Base-by-base conservation (phyloP, 805 yeast genomes). In the Yarrowia phangngaensis region DNA sequence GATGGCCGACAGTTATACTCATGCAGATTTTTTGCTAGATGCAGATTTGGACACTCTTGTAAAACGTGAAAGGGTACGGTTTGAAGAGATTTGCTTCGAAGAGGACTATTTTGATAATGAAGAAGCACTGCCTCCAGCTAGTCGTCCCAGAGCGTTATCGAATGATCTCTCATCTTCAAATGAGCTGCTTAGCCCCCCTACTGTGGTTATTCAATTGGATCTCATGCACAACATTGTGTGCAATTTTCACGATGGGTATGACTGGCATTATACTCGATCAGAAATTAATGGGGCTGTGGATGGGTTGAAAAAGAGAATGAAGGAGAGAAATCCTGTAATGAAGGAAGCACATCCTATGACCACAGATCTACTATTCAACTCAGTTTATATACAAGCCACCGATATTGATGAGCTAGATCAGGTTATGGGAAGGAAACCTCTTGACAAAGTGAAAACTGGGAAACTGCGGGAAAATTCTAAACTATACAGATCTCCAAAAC, bases 191-290 rank as follows among this genome's bases (percentile, higher is more conserved):
- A 35, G 30, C 3, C 41, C 41, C 8, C 41, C 41, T 4, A 16
- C 41, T 9, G 41, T 35, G 12, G 11, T 29, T 8, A 56, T 59
- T 35, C 49, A 50, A 43, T 61, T 56, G 6, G 53, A 56, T 24
- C 51, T 53, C 11, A 50, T 56, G 30, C 52, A 58, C 19, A 56
- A 51, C 12, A 38, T 62, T 3, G 51, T 58, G 8, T 68, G 70
- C 69, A 60, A 65, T 50, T 64, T 90, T 14, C 80, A 75, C 61
- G 98, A 92, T 66, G 99, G 99, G 0, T 92, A 81, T 60, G 97
- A 92, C 58, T 88, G 97, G 94, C 75, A 74, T 50, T 76, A 77
- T 32, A 87, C 97, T 0, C 72, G 95, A 51, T 70, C 70, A 17
- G 70, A 80, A 0, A 80, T 92, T 20, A 68, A 70, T 8, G 74